Conservation (phyloP, 1,284 basidiomycete species). For the Cutaneotrichosporon mucoides region DNA sequence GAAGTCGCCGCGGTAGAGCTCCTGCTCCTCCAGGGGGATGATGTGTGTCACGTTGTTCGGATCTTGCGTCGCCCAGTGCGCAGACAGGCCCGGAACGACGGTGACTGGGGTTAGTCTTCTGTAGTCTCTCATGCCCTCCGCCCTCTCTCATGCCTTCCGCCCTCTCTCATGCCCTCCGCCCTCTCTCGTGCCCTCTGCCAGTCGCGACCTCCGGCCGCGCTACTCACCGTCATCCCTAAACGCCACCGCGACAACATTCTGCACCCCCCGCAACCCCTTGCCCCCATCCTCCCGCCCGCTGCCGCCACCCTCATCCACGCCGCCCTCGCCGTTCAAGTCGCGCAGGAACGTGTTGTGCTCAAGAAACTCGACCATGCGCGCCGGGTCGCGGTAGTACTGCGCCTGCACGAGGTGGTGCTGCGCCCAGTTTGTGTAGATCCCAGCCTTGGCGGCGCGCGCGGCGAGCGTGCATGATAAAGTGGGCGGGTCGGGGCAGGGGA, state of each 20-base stretch:
- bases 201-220: neutral
- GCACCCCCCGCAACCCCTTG: slow-evolving; percentile 32
- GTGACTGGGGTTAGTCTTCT: slow-evolving; percentile 1
- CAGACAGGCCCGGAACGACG: slow-evolving; percentile 42
- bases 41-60: slow-evolving; percentile 51
- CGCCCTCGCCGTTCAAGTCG: slow-evolving; percentile 41
- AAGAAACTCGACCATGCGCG: slow-evolving; percentile 67
- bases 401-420: slow-evolving; percentile 81
- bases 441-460: slow-evolving; percentile 63
- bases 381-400: slow-evolving; percentile 88
- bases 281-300: slow-evolving; percentile 24
- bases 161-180: too few species aligned
- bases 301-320: neutral
- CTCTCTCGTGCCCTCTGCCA: too few species aligned
- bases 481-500: slow-evolving; percentile 47
- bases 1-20: slow-evolving; percentile 79
- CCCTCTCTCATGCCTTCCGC: too few species aligned
- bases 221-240: slow-evolving; percentile 46
- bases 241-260: slow-evolving; percentile 49
- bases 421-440: slow-evolving; percentile 77
- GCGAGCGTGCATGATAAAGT: slow-evolving; percentile 65
- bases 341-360: slow-evolving; percentile 56
- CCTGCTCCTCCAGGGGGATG: slow-evolving; percentile 69
- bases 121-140: too few species aligned
- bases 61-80: slow-evolving; percentile 43